phyloP scores from a whole-genome alignment of 2,329 filamentous ascomycete species.

The Neopestalotiopsis rosae region DNA sequence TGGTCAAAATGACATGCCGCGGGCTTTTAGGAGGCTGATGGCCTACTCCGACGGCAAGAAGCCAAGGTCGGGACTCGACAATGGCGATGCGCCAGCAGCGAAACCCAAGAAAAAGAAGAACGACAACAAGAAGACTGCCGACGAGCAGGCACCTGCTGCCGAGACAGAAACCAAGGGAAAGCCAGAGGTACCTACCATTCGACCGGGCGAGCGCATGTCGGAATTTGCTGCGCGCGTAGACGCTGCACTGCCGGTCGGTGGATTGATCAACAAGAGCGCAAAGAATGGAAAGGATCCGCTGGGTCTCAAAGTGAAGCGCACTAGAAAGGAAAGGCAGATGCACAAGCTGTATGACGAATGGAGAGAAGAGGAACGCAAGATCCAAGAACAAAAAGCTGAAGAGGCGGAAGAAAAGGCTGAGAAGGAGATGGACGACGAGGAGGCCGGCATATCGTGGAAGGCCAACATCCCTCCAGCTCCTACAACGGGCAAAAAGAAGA shows the following conservation, averaged over 20 bases:
- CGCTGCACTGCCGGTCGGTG: slow-evolving; percentile 77
- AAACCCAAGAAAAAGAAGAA: slow-evolving; percentile 33
- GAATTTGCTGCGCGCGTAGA: slow-evolving; percentile 87
- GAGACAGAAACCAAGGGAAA: slow-evolving; percentile 25
- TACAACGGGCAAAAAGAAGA: slow-evolving; percentile 47
- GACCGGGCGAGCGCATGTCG: slow-evolving; percentile 80
- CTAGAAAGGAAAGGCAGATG: slow-evolving; percentile 85
- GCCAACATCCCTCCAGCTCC: slow-evolving; percentile 48
- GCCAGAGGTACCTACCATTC: slow-evolving; percentile 67
- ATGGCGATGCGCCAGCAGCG: slow-evolving; percentile 55
- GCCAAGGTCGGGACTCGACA: slow-evolving; percentile 69
- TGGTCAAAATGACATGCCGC: slow-evolving; percentile 79
- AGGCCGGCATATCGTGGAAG: slow-evolving; percentile 54
- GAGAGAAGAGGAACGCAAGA: slow-evolving; percentile 68
- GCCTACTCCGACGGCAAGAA: slow-evolving; percentile 69
- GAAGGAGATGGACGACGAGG: slow-evolving; percentile 64
- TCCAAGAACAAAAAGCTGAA: slow-evolving; percentile 69
- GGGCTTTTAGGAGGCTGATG: slow-evolving; percentile 87
- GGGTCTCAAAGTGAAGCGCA: slow-evolving; percentile 71
- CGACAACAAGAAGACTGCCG: slow-evolving; percentile 36
- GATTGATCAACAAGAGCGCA: slow-evolving; percentile 67
- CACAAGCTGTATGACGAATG: slow-evolving; percentile 82
- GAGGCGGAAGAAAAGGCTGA: slow-evolving; percentile 69
- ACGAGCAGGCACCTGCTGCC: slow-evolving; percentile 26
- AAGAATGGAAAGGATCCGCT: slow-evolving; percentile 67